A percentile compares a stretch with the other conserved stretches of the same genome.
These are phyloP conservation scores for Nannizziopsis arthrosporioides DNA, from an alignment of 2,329 filamentous ascomycete genomes.

Conservation along the genomic window DNA sequence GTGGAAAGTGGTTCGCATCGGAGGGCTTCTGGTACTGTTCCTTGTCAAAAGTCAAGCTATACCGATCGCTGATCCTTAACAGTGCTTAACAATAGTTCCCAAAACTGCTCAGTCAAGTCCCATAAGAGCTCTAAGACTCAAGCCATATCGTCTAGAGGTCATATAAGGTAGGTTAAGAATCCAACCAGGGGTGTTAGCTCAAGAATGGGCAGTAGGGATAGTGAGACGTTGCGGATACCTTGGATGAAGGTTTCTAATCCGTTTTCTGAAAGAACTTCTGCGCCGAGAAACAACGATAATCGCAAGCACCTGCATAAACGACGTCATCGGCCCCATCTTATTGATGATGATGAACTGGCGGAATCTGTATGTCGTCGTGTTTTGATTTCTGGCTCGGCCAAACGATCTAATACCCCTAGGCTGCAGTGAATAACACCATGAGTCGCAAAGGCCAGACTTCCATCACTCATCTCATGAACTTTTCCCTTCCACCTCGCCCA, in stretches of 20 bases:
- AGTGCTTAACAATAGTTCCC: no score
- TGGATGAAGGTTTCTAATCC: no score
- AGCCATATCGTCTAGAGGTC: no score
- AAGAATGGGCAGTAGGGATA: no score
- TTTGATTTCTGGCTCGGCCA: conserved; percentile 6
- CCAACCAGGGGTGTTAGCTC: no score
- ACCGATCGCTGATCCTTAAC: no score
- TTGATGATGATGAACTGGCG: conserved; percentile 78
- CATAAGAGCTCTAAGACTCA: no score
- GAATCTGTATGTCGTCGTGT: conserved; percentile 52
- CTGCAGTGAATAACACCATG: conserved; percentile 51
- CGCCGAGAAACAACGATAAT: conserved; percentile 58
- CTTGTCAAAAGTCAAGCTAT: no score
- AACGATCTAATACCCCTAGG: conserved; percentile 27
- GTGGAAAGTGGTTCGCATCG: conserved; percentile 30
- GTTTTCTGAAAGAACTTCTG: conserved; percentile 14
- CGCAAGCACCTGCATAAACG: conserved; percentile 73
- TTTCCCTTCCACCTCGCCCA: conserved; percentile 65
- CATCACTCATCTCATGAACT: conserved; percentile 93
- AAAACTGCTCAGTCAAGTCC: no score
- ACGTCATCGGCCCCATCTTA: conserved; percentile 59
- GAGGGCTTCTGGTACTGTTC: conserved; percentile 19
- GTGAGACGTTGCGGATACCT: no score
- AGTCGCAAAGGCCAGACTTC: conserved; percentile 85
- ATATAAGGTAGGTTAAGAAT: no score